These are phyloP conservation scores for Metschnikowia baotianmanensis DNA, from an alignment of 805 yeast species.

Conservation along the genomic window DNA sequence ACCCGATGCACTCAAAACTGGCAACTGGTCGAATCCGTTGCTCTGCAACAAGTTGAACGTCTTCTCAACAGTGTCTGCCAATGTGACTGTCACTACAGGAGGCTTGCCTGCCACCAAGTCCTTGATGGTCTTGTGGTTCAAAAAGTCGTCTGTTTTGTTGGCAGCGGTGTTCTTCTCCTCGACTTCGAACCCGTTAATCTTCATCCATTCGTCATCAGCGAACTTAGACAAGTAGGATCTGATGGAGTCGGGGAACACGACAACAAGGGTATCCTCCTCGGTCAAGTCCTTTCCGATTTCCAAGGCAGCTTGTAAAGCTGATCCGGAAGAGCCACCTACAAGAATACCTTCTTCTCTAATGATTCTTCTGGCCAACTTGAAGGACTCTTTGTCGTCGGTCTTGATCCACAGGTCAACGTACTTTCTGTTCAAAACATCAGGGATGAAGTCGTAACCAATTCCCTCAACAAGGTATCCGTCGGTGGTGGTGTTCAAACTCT, in stretches of 20 bases:
- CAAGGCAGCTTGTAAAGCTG: slow-evolving; percentile 77
- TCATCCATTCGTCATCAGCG: slow-evolving; percentile 91
- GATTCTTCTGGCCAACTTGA: slow-evolving; percentile 75
- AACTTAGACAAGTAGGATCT: slow-evolving; percentile 85
- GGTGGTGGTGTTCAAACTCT: slow-evolving; percentile 56
- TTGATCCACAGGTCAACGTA: slow-evolving; percentile 78
- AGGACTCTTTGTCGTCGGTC: slow-evolving; percentile 80
- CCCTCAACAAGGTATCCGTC: slow-evolving; percentile 81
- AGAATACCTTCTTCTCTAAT: slow-evolving; percentile 82
- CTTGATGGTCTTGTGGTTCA: slow-evolving; percentile 48
- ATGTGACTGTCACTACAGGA: slow-evolving; percentile 74
- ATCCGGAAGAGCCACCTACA: slow-evolving; percentile 89
- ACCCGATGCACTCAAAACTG: slow-evolving; percentile 61
- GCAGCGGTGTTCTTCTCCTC: slow-evolving; percentile 47
- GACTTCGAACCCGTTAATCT: slow-evolving; percentile 64
- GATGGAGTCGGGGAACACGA: slow-evolving; percentile 81
- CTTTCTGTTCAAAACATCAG: slow-evolving; percentile 69
- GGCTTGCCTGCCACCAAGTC: slow-evolving; percentile 63
- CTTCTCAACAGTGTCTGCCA: slow-evolving; percentile 54
- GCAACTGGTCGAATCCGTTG: slow-evolving; percentile 83
- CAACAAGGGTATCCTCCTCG: slow-evolving; percentile 73
- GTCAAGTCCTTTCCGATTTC: slow-evolving; percentile 65
- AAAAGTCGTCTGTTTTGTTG: slow-evolving; percentile 42
- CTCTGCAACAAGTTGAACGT: slow-evolving; percentile 69
- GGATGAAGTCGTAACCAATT: slow-evolving; percentile 86